A percentile compares a stretch with the other conserved stretches of the same genome.
Evolutionary conservation across 805 yeast species (phyloP).

Genomic region (Sungouiella blattae): DNA sequence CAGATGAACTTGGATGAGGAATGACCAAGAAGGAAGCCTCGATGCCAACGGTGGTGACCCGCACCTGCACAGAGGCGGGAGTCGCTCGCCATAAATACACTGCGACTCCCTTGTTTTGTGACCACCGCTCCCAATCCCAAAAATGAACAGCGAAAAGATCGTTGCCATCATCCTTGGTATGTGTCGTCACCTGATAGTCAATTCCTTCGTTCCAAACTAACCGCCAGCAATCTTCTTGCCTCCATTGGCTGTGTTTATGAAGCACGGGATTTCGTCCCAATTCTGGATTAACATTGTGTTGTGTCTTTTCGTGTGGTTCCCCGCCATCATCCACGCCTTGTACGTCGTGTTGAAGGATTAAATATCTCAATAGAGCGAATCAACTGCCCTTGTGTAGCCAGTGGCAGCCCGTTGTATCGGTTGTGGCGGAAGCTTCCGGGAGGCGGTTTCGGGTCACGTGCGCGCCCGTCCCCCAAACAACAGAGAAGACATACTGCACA

Average conservation of each 20-base stretch:
- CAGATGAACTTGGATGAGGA: no score
- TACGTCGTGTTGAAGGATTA: conserved; percentile 47
- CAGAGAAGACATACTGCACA: no score
- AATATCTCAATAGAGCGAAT: no score
- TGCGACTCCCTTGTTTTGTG: conserved; percentile 1
- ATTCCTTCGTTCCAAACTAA: conserved; percentile 10
- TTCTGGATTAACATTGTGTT: conserved; percentile 63
- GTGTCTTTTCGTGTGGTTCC: conserved; percentile 67
- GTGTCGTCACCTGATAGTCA: conserved; percentile 6
- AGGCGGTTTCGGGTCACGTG: no score
- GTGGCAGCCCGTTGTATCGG: no score
- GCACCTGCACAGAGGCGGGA: no score
- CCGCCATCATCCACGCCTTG: conserved; percentile 75
- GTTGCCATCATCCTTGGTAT: conserved; percentile 36
- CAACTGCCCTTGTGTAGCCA: not conserved
- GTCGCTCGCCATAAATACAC: conserved; percentile 1
- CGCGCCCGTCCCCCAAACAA: no score
- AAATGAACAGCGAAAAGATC: conserved; percentile 40
- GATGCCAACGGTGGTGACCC: conserved; percentile 3
- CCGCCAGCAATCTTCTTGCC: conserved; percentile 59
- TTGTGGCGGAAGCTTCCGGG: no score
- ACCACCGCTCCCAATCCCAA: conserved; percentile 1
- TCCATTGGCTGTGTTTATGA: conserved; percentile 73
- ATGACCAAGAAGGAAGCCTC: no score
- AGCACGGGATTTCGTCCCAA: conserved; percentile 60